Conservation (phyloP, 2,329 filamentous ascomycete genomes). For the Nemania sp. region DNA sequence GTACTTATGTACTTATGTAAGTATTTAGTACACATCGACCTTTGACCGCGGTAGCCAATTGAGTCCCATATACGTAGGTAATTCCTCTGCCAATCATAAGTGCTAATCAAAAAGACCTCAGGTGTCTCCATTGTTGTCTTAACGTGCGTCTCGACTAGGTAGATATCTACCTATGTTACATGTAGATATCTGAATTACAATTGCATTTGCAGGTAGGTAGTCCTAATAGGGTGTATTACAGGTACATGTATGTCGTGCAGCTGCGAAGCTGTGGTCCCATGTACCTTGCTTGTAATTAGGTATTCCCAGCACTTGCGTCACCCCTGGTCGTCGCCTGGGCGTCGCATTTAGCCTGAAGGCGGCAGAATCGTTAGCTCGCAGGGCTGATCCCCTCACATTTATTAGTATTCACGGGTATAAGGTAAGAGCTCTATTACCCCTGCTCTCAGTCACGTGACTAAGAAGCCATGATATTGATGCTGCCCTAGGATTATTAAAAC, state of each 20-base stretch:
- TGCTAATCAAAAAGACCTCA: background rate
- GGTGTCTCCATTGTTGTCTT: background rate
- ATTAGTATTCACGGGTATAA: background rate
- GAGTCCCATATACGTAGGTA: background rate
- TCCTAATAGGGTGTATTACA: no score
- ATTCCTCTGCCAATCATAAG: background rate
- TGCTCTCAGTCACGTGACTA: constrained; percentile 1
- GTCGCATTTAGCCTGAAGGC: constrained; percentile 32
- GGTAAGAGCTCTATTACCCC: no score
- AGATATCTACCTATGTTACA: no score
- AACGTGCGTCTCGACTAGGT: constrained; percentile 12
- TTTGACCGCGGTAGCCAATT: constrained; percentile 6
- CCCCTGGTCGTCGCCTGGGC: background rate
- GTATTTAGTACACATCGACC: no score
- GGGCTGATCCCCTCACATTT: constrained; percentile 15
- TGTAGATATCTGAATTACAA: background rate
- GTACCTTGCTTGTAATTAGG: background rate
- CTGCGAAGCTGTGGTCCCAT: background rate
- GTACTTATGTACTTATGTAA: no score
- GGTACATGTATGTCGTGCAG: background rate
- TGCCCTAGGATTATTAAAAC: no score
- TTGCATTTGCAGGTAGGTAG: no score
- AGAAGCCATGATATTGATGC: no score
- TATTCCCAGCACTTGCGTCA: constrained; percentile 9
- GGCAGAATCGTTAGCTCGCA: constrained; percentile 29